Evolutionary conservation across 164 flowering plant species (phyloP).

Genomic region (Dillenia suffruticosa): DNA sequence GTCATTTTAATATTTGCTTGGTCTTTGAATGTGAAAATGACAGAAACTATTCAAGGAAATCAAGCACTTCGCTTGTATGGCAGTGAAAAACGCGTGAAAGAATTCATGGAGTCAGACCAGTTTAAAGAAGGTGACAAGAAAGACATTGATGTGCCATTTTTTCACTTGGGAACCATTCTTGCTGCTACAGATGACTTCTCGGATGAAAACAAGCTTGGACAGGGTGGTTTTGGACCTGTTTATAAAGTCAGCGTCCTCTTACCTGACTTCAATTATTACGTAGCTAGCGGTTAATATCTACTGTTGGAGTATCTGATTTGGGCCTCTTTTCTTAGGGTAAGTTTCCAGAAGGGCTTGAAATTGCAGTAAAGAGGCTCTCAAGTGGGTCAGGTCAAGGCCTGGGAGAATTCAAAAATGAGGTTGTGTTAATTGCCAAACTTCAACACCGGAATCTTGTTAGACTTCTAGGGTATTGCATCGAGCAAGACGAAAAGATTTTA

Average conservation of each 20-base stretch:
- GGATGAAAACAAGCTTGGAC: constrained; percentile 38
- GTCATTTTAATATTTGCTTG: neutral
- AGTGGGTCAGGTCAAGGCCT: constrained; percentile 33
- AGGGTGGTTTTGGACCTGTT: constrained; percentile 48
- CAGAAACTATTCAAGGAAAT: constrained; percentile 4
- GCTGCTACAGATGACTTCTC: constrained; percentile 36
- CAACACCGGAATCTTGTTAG: no score
- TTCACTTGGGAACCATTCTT: neutral
- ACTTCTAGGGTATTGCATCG: no score
- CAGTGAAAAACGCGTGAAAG: constrained; percentile 20
- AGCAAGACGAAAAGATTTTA: no score
- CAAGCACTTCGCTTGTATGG: constrained; percentile 10
- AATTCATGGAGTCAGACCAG: neutral
- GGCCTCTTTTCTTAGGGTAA: constrained; percentile 17
- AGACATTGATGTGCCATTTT: constrained; percentile 5
- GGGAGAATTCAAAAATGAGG: no score
- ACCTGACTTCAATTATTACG: no score
- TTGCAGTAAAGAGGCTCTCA: constrained; percentile 39
- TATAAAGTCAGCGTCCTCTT: constrained; percentile 26
- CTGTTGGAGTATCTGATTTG: no score
- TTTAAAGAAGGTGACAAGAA: neutral
- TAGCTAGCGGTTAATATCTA: no score
- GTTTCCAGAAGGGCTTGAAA: constrained; percentile 24
- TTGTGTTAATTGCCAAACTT: no score
- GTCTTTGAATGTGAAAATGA: neutral